Evolutionary conservation across 2,329 filamentous ascomycete species (phyloP), one percentile per base, ranked within the genome.

Genomic region (Verticillium alfalfae): DNA sequence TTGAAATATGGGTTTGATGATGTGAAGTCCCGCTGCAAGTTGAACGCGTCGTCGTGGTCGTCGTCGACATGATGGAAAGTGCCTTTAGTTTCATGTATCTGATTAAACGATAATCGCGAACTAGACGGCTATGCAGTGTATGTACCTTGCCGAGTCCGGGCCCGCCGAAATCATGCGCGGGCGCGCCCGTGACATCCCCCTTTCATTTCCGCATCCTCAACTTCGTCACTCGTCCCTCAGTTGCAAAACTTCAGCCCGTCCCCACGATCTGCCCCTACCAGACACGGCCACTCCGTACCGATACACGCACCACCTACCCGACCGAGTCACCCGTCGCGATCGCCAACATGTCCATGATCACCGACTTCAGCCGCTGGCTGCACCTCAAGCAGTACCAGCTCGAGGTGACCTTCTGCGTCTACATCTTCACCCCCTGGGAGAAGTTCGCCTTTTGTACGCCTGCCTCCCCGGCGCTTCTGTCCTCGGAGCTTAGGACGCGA

Each of bases 381-480:
- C 88, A 93, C 77, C 86, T 93, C 76, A 99, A 99, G 84, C 88
- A 93, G 75, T 97, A 98, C 82, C 95, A 98, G 81, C 93, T 98
- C 74, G 95, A 99, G 80, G 94, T 98, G 75, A 97, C 94, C 13
- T 95, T 96, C 77, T 90, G 91, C 64, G 85, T 98, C 34, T 98
- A 99, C 83, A 98, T 99, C 91, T 89, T 97, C 70, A 97, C 93
- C 41, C 90, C 93, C 1, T 93, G 90, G 59, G 95, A 99, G 81
- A 97, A 97, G 76, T 94, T 97, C 78, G 89, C 97, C 70, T 96
- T 98, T 79, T 98, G 95, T 98, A 84, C 62, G 92, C 60, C 13
- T 37, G n/a, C 56, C 31, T 56, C 54, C 26, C 39, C 59, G n/a
- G 39, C 45, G 55, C 22, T 12, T 5, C 6, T 15, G 45, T 16